Conservation (phyloP, 2,329 filamentous ascomycete genomes). For the Xylaria polymorpha region DNA sequence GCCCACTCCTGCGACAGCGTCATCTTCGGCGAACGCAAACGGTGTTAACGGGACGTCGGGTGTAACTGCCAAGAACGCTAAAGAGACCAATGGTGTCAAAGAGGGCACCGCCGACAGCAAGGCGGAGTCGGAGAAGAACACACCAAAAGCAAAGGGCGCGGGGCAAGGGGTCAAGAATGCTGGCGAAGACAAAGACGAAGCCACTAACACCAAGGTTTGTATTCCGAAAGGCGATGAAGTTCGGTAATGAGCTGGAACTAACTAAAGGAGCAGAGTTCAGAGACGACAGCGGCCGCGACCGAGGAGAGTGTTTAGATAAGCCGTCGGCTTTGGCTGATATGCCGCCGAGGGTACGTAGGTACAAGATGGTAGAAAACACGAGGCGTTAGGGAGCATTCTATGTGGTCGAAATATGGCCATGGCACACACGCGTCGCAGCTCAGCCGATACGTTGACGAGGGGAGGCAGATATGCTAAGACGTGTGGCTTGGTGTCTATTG, state of each 20-base stretch:
- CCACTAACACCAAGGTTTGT: constrained; percentile 51
- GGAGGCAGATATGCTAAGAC: constrained; percentile 35
- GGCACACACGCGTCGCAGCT: constrained; percentile 25
- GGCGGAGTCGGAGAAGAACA: constrained; percentile 48
- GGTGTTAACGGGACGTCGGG: constrained; percentile 61
- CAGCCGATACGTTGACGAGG: constrained; percentile 11
- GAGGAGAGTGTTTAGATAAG: constrained; percentile 21
- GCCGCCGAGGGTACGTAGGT: constrained; percentile 7
- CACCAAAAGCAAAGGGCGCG: constrained; percentile 42
- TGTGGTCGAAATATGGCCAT: constrained; percentile 32
- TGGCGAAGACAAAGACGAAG: constrained; percentile 50
- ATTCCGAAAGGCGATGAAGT: background rate
- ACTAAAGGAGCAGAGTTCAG: constrained; percentile 30
- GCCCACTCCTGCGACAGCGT: constrained; percentile 48
- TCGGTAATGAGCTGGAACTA: constrained; percentile 13
- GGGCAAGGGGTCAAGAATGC: constrained; percentile 57
- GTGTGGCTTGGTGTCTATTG: constrained; percentile 38
- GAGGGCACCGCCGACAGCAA: constrained; percentile 40
- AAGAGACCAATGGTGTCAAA: constrained; percentile 50
- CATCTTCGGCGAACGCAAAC: constrained; percentile 53
- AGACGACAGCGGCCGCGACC: constrained; percentile 15
- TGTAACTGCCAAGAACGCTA: constrained; percentile 45
- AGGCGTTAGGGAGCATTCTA: constrained; percentile 39
- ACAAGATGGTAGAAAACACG: constrained; percentile 32
- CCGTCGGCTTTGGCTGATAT: background rate